phyloP scores from a whole-genome alignment of 805 yeast species.

The Candida boidinii region DNA sequence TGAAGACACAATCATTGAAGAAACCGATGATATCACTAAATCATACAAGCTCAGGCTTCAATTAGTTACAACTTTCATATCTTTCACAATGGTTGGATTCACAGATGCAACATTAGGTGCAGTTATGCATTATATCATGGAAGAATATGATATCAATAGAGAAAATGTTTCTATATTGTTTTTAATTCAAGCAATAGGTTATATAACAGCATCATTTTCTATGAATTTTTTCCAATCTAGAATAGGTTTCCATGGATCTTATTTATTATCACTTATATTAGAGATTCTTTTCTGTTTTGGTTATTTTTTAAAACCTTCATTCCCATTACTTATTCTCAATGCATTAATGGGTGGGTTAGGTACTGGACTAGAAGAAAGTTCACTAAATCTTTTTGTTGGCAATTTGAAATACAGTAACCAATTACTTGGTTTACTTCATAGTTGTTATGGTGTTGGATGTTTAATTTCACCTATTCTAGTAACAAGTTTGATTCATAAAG shows the following conservation, averaged over 20 bases:
- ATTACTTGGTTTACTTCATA: constrained; percentile 42
- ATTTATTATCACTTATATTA: constrained; percentile 11
- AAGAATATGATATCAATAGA: constrained; percentile 21
- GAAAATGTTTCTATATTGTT: constrained; percentile 40
- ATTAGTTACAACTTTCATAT: constrained; percentile 27
- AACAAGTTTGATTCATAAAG: constrained; percentile 29
- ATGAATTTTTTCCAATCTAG: constrained; percentile 32
- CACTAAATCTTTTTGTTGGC: constrained; percentile 46
- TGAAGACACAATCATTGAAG: constrained; percentile 27
- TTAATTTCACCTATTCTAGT: constrained; percentile 40
- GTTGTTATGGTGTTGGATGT: constrained; percentile 46
- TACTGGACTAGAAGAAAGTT: constrained; percentile 47
- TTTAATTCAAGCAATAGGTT: constrained; percentile 45
- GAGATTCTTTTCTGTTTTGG: constrained; percentile 13
- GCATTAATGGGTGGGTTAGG: constrained; percentile 44
- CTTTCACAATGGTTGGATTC: constrained; percentile 42
- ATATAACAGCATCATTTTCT: constrained; percentile 32
- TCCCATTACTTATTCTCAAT: constrained; percentile 27
- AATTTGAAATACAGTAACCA: constrained; percentile 37
- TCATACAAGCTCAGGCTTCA: constrained; percentile 33
- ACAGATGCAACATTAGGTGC: constrained; percentile 58
- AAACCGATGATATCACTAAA: constrained; percentile 29
- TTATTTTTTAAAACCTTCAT: constrained; percentile 33
- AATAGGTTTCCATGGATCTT: constrained; percentile 44
- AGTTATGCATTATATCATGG: constrained; percentile 36